A percentile compares a stretch with the other conserved stretches of the same genome.
phyloP scores from a whole-genome alignment of 2,329 filamentous ascomycete genomes.

The Paracamarosporium sp. region DNA sequence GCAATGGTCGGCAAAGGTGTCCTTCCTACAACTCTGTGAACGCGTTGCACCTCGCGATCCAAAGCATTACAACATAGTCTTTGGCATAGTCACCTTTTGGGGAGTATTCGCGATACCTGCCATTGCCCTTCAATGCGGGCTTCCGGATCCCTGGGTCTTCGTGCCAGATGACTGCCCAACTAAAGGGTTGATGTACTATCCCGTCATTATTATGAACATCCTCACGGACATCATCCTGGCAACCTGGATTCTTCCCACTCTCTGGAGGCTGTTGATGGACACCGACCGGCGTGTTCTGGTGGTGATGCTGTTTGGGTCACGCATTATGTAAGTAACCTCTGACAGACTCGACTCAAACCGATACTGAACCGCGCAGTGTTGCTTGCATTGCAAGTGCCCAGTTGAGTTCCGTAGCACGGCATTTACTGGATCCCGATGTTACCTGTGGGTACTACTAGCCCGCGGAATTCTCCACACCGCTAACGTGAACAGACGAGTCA shows the following conservation, averaged over 20 bases:
- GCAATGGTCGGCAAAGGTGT: constrained; percentile 18
- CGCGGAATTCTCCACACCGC: neutral
- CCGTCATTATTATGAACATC: constrained; percentile 27
- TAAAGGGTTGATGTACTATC: constrained; percentile 22
- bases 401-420: constrained; percentile 4
- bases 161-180: constrained; percentile 16
- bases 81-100: constrained; percentile 17
- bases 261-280: constrained; percentile 13
- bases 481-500: constrained; percentile 7
- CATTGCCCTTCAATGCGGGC: constrained; percentile 25
- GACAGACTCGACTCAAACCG: neutral
- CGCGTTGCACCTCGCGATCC: constrained; percentile 15
- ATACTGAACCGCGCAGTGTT: constrained; percentile 8
- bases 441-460: constrained; percentile 9
- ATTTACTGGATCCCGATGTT: constrained; percentile 10
- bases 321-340: constrained; percentile 1
- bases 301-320: constrained; percentile 15
- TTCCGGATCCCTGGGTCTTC: constrained; percentile 21
- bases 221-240: constrained; percentile 28
- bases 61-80: constrained; percentile 13
- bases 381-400: constrained; percentile 9
- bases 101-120: constrained; percentile 15
- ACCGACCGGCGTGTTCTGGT: constrained; percentile 8
- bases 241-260: constrained; percentile 28
- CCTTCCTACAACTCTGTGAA: constrained; percentile 16